A percentile compares a stretch with the other conserved stretches of the same genome.
Evolutionary conservation across 495 filamentous ascomycete species (phyloP).

Genomic region (Xylaria curta): DNA sequence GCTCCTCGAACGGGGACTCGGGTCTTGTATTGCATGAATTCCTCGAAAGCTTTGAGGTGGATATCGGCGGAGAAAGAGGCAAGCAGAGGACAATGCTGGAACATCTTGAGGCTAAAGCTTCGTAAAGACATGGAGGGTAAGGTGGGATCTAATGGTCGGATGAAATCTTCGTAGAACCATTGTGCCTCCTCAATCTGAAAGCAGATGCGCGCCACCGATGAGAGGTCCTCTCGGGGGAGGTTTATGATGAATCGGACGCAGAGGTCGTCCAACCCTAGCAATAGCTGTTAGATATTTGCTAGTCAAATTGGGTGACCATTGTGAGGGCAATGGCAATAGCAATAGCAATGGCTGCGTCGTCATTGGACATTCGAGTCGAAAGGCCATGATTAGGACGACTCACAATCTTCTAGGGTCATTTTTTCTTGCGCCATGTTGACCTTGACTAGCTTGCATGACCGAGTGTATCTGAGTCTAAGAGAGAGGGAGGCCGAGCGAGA

Average conservation of each 20-base stretch:
- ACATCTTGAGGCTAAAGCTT: slow-evolving; percentile 84
- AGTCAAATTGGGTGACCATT: not conserved
- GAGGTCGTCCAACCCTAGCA: slow-evolving; percentile 88
- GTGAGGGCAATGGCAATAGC: not conserved
- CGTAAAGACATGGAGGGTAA: slow-evolving; percentile 84
- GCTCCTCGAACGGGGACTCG: slow-evolving; percentile 92
- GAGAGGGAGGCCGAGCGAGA: slow-evolving; percentile 3
- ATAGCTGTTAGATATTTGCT: slow-evolving; percentile 34
- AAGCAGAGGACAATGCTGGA: slow-evolving; percentile 89
- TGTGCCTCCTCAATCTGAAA: slow-evolving; percentile 99
- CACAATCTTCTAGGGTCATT: slow-evolving; percentile 89
- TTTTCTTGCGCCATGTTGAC: slow-evolving; percentile 77
- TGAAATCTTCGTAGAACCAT: slow-evolving; percentile 99
- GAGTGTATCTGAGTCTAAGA: slow-evolving; percentile 27
- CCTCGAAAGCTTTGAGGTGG: slow-evolving; percentile 80
- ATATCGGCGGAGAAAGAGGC: slow-evolving; percentile 77
- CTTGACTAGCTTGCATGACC: slow-evolving; percentile 54
- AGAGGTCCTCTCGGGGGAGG: slow-evolving; percentile 86
- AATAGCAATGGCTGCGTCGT: not conserved
- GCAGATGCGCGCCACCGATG: slow-evolving; percentile 89
- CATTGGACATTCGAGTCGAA: slow-evolving; percentile 6
- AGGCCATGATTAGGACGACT: slow-evolving; percentile 42
- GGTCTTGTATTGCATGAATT: slow-evolving; percentile 92
- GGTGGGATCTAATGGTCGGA: slow-evolving; percentile 84
- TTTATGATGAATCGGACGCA: slow-evolving; percentile 97